Percentiles rank a stretch among this genome's conserved stretches.
These are phyloP conservation scores for Pseudogymnoascus sp. DNA, from an alignment of 2,329 filamentous ascomycete species.

Conservation along the genomic window DNA sequence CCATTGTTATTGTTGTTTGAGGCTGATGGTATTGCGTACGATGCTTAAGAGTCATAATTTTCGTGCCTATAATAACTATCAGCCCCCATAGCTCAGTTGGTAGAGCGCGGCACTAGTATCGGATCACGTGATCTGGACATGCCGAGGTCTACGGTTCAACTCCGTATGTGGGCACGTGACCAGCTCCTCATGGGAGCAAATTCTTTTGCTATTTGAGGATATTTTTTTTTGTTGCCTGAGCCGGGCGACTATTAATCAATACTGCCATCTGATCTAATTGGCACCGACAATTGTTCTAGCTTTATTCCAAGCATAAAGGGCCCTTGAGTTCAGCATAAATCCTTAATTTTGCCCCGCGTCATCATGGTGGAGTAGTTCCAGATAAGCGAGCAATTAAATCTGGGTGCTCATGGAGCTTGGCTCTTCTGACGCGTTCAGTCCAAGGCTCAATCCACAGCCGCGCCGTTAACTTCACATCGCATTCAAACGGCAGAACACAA, in stretches of 20 bases:
- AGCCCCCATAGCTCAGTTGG: constrained; percentile 14
- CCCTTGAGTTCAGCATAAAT: constrained; percentile 20
- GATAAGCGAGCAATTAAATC: constrained; percentile 17
- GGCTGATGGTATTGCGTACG: too few relatives aligned
- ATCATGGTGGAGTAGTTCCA: constrained; percentile 22
- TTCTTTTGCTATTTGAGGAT: neutral
- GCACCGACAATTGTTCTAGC: too few relatives aligned
- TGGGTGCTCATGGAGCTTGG: constrained; percentile 22
- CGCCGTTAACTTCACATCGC: neutral
- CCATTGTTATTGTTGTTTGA: neutral
- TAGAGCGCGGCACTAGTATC: constrained; percentile 10
- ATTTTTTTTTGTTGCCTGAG: neutral
- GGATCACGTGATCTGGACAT: neutral
- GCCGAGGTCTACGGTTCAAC: neutral
- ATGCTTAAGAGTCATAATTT: neutral
- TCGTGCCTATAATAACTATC: neutral
- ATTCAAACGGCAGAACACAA: neutral
- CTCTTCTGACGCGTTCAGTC: constrained; percentile 12
- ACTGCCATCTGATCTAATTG: too few relatives aligned
- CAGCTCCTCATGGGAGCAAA: too few relatives aligned
- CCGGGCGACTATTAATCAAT: too few relatives aligned
- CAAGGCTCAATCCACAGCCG: neutral
- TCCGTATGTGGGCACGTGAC: neutral
- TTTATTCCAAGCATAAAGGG: constrained; percentile 15
- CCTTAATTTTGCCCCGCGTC: constrained; percentile 23